Evolutionary conservation across 2,329 filamentous ascomycete species (phyloP).

Genomic region (Rhynchosporium graminicola): DNA sequence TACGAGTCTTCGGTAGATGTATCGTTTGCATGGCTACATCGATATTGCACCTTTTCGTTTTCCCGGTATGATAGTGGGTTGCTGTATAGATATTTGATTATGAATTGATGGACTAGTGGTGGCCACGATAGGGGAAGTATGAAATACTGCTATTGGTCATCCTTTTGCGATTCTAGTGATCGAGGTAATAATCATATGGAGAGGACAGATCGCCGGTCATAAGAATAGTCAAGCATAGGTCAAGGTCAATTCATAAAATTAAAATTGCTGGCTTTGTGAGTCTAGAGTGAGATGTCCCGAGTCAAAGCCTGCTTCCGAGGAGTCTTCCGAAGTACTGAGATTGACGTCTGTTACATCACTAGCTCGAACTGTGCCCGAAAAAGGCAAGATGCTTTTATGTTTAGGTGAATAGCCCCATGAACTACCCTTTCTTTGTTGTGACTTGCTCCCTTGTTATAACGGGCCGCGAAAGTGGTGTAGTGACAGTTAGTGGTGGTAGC

Average conservation of each 20-base stretch:
- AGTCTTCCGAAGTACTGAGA: too few species aligned
- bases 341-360: too few species aligned
- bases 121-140: background rate
- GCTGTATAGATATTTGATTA: slow-evolving; percentile 3
- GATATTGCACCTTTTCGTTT: slow-evolving; percentile 8
- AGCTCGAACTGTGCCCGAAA: too few species aligned
- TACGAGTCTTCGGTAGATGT: slow-evolving; percentile 12
- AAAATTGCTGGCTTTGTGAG: background rate
- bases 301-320: too few species aligned
- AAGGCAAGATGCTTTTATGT: too few species aligned
- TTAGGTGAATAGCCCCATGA: too few species aligned
- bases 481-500: background rate
- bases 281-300: too few species aligned
- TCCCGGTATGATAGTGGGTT: background rate
- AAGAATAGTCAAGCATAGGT: slow-evolving; percentile 4
- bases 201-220: background rate
- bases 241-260: slow-evolving; percentile 5
- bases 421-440: too few species aligned
- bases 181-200: background rate
- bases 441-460: too few species aligned
- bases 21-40: slow-evolving; percentile 10
- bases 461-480: background rate
- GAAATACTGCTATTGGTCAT: slow-evolving; percentile 5
- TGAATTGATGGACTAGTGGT: background rate
- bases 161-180: slow-evolving; percentile 1